Base-by-base conservation (phyloP, 257 asterid species). In the Przewalskia tangutica region DNA sequence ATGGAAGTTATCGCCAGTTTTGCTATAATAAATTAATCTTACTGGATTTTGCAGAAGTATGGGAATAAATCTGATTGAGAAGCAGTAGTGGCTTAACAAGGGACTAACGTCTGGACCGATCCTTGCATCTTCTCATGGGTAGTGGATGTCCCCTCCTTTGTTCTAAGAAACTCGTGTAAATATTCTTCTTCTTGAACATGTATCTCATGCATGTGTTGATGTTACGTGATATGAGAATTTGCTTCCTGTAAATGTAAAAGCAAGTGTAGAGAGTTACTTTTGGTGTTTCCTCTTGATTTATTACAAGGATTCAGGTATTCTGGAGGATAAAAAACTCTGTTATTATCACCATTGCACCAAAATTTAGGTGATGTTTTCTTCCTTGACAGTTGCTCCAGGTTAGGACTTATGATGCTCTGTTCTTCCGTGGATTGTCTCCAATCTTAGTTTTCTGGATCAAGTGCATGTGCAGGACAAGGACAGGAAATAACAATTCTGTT, bases 1-100 rank as follows among this genome's bases (percentile, higher is more conserved):
- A n/a, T 2, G 4, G 20, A 40, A n/a, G n/a, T 53, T 77, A 60
- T 60, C 66, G 20, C 11, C 12, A 79, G n/a, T 65, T 10, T 48
- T 18, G 60, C 59, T 17, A 18, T 79, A 59, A 42, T 38, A 60
- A 63, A 59, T 13, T 42, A 60, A 18, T 79, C 71, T 62, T 59
- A 44, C 38, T 59, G 17, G 68, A 60, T 40, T 79, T 4, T 60
- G 82, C 91, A 90, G 93, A 86, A 86, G 77, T 87, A 87, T 59
- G 88, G 89, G 70, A 87, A 77, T 84, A 86, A 77, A 38, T 81
- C 87, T 84, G 83, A 85, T 84, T 84, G 64, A 38, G 42, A 84
- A 82, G 89, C 67, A 73, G 81, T 14, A 70, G 88, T 68, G 73
- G 85, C 80, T 79, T 81, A 36, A 13, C 14, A 7, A 83, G 77